A percentile compares a stretch with the other conserved stretches of the same genome.
Evolutionary conservation across 805 yeast species (phyloP).

Genomic region (Danielia reshetovae): DNA sequence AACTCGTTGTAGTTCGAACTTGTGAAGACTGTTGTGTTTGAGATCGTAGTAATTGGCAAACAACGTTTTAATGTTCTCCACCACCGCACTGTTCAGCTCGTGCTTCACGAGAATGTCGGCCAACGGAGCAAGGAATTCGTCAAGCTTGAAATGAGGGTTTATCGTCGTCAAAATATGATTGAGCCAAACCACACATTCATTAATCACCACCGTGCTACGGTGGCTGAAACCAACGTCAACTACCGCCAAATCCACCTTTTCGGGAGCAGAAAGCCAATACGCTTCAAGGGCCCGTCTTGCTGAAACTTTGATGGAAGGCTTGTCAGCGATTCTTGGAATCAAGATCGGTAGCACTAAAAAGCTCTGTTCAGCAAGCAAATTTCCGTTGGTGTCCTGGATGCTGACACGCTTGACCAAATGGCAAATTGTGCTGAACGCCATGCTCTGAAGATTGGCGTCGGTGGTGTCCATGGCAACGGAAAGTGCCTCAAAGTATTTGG

Average conservation of each 20-base stretch:
- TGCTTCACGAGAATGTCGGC: conserved; percentile 15
- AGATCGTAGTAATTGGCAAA: conserved; percentile 26
- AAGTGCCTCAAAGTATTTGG: conserved; percentile 48
- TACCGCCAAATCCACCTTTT: conserved; percentile 44
- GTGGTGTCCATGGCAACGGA: conserved; percentile 40
- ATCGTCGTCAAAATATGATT: conserved; percentile 34
- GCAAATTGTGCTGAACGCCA: conserved; percentile 49
- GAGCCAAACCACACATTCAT: conserved; percentile 44
- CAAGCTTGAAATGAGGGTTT: conserved; percentile 31
- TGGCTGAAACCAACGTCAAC: conserved; percentile 41
- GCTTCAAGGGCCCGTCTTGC: conserved; percentile 51
- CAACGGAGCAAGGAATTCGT: conserved; percentile 22
- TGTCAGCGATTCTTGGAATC: conserved; percentile 45
- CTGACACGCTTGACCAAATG: conserved; percentile 56
- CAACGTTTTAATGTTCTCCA: conserved; percentile 17
- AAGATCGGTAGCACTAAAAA: conserved; percentile 48
- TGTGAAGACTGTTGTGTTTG: conserved; percentile 36
- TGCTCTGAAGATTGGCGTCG: conserved; percentile 34
- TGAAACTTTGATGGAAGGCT: conserved; percentile 32
- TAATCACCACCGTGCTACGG: conserved; percentile 32
- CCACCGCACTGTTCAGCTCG: conserved; percentile 10
- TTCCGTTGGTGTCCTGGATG: conserved; percentile 47
- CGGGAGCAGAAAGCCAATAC: conserved; percentile 51
- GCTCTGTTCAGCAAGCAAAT: conserved; percentile 38
- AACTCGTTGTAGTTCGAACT: conserved; percentile 42